Conservation (phyloP, 2,329 filamentous ascomycete species). For the Periconia digitata region DNA sequence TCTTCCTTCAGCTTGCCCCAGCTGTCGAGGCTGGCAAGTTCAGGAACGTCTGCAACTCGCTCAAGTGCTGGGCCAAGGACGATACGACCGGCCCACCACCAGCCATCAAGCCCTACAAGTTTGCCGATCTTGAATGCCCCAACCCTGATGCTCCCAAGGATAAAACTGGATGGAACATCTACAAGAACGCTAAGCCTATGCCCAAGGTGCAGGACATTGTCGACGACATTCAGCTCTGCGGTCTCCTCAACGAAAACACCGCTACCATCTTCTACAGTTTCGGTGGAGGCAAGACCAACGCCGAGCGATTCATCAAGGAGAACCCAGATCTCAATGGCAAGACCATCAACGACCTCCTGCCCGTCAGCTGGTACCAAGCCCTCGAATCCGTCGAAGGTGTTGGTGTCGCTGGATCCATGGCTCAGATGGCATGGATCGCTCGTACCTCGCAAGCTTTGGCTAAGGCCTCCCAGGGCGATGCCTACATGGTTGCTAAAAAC, state of each 20-base stretch:
- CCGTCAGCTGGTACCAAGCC: background rate
- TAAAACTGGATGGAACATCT: background rate
- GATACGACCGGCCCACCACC: background rate
- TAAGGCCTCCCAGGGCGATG: background rate
- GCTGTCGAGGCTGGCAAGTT: conserved; percentile 2
- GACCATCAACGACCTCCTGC: background rate
- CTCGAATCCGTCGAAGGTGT: background rate
- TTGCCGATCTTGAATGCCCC: background rate
- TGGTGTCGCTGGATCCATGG: background rate
- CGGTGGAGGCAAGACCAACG: background rate
- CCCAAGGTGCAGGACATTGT: background rate
- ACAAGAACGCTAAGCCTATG: background rate
- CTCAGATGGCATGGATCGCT: conserved; percentile 2
- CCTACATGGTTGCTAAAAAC: background rate
- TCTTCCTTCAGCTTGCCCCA: conserved; percentile 3
- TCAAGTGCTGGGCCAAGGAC: conserved; percentile 1
- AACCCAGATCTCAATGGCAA: background rate
- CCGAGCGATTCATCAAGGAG: background rate
- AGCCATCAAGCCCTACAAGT: background rate
- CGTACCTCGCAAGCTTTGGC: conserved; percentile 5
- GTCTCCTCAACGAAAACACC: background rate
- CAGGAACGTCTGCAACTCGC: conserved; percentile 2
- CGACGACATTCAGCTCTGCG: background rate
- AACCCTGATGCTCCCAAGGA: conserved; percentile 3
- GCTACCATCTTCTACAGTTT: background rate